A percentile compares a stretch with the other conserved stretches of the same genome.
These are phyloP conservation scores for Solanum medicagineum DNA, from an alignment of 257 asterid genomes.

Conservation along the genomic window DNA sequence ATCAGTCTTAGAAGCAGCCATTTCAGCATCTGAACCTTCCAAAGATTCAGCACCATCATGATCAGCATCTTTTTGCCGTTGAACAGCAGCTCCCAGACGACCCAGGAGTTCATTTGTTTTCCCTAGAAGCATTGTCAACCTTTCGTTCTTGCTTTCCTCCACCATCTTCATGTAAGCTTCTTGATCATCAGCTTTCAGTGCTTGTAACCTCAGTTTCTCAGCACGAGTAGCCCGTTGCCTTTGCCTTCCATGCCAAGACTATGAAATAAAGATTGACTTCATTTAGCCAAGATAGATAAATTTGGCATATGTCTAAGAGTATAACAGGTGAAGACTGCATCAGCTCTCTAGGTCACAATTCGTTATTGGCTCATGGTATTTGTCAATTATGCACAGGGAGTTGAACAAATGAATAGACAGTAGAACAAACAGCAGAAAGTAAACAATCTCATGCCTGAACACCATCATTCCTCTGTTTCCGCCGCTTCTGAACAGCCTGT, in stretches of 20 bases:
- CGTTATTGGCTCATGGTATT: not conserved
- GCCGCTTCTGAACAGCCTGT: constrained; percentile 82
- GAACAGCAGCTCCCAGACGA: constrained; percentile 98
- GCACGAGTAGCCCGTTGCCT: constrained; percentile 97
- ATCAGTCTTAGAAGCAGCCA: constrained; percentile 49
- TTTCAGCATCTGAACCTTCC: constrained; percentile 43
- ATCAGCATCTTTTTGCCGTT: constrained; percentile 92
- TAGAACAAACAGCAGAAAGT: not conserved
- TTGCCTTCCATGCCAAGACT: constrained; percentile 99
- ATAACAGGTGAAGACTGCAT: not conserved
- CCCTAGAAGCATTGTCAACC: constrained; percentile 92
- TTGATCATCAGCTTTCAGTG: constrained; percentile 96
- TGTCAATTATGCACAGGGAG: not conserved
- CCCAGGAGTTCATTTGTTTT: constrained; percentile 90
- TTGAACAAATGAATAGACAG: not conserved
- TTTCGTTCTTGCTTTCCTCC: constrained; percentile 96
- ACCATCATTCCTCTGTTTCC: constrained; percentile 92
- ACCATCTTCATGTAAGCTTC: constrained; percentile 99
- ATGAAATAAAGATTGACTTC: constrained; percentile 4
- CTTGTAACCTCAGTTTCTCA: constrained; percentile 93
- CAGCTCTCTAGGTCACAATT: not conserved
- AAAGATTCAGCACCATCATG: constrained; percentile 56
- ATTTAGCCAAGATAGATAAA: not conserved
- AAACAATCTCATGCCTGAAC: constrained; percentile 57
- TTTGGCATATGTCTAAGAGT: not conserved